Percentiles rank a stretch among this genome's conserved stretches.
Conservation (phyloP, 1,284 basidiomycete species). For the Cerioporus squamosus region DNA sequence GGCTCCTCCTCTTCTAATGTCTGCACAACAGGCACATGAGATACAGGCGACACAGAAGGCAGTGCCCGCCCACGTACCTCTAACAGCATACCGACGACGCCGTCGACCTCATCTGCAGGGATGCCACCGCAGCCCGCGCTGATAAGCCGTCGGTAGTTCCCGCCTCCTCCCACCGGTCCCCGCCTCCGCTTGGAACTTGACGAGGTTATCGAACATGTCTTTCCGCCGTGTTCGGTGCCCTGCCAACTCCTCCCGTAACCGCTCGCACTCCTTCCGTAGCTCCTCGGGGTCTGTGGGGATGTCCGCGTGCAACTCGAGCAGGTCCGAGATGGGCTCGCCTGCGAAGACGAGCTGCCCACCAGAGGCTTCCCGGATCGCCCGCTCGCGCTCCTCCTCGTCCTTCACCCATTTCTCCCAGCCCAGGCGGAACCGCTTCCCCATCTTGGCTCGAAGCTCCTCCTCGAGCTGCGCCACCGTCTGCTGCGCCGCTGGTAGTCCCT, state of each 20-base stretch:
- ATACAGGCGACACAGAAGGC: not conserved
- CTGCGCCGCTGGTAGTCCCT: conserved; percentile 69
- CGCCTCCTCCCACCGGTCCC: conserved; percentile 85
- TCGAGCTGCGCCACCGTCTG: conserved; percentile 68
- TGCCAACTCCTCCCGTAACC: conserved; percentile 65
- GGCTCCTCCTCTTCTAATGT: conserved; percentile 70
- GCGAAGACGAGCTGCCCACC: conserved; percentile 53
- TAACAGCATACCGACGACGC: conserved; percentile 79
- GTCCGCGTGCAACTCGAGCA: conserved; percentile 58
- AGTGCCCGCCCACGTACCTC: conserved; percentile 62
- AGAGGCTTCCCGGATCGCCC: conserved; percentile 57
- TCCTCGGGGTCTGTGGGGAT: conserved; percentile 62
- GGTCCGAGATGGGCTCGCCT: conserved; percentile 68
- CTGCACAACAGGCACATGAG: conserved; percentile 39
- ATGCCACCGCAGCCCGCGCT: conserved; percentile 90
- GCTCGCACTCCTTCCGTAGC: conserved; percentile 62
- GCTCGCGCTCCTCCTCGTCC: conserved; percentile 82
- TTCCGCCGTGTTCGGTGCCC: conserved; percentile 70
- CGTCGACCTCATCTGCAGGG: conserved; percentile 83
- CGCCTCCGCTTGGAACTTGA: conserved; percentile 83
- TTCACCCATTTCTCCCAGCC: conserved; percentile 94
- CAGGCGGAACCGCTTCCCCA: conserved; percentile 80
- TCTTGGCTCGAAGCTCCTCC: conserved; percentile 69
- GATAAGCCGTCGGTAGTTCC: conserved; percentile 88
- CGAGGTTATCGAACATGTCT: conserved; percentile 74